Conservation (phyloP, 345 rosid genomes). For the Dipteronia dyeriana region DNA sequence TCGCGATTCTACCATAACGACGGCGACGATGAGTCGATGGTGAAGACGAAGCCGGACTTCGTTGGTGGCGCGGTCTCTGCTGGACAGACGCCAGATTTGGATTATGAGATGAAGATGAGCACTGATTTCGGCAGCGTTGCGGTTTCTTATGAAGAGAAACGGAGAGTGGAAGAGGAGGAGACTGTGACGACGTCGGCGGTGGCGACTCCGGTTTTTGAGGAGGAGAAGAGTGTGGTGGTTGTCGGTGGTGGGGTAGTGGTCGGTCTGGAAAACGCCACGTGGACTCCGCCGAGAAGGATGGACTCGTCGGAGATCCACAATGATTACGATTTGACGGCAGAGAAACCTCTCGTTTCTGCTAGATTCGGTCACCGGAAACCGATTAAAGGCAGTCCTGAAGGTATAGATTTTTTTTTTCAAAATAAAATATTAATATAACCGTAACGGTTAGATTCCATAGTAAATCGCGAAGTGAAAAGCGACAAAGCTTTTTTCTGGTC, state of each 20-base stretch:
- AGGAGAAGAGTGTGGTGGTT: conserved; percentile 12
- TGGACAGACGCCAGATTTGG: not conserved
- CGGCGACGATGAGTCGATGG: not conserved
- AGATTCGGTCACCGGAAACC: conserved; percentile 49
- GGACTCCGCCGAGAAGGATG: conserved; percentile 31
- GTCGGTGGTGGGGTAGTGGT: not conserved
- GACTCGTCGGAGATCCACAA: conserved; percentile 26
- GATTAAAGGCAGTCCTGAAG: conserved; percentile 47
- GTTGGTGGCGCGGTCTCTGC: not conserved
- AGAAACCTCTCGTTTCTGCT: conserved; percentile 57
- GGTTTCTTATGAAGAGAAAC: not conserved
- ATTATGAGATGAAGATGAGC: not conserved
- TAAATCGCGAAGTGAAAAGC: not conserved
- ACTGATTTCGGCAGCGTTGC: not conserved
- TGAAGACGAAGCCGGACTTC: not conserved
- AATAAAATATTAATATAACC: not conserved
- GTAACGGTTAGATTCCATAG: conserved; percentile 2
- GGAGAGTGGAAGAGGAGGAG: not conserved
- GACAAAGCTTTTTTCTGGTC: not conserved
- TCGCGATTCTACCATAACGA: conserved; percentile 39
- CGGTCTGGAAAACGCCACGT: conserved; percentile 19
- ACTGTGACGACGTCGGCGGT: not conserved
- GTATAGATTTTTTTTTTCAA: conserved; percentile 26
- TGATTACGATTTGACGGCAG: conserved; percentile 39
- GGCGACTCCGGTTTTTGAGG: conserved; percentile 11